A percentile compares a stretch with the other conserved stretches of the same genome.
These are phyloP conservation scores for Colletotrichum limetticola DNA, from an alignment of 2,329 filamentous ascomycete species.

Conservation along the genomic window DNA sequence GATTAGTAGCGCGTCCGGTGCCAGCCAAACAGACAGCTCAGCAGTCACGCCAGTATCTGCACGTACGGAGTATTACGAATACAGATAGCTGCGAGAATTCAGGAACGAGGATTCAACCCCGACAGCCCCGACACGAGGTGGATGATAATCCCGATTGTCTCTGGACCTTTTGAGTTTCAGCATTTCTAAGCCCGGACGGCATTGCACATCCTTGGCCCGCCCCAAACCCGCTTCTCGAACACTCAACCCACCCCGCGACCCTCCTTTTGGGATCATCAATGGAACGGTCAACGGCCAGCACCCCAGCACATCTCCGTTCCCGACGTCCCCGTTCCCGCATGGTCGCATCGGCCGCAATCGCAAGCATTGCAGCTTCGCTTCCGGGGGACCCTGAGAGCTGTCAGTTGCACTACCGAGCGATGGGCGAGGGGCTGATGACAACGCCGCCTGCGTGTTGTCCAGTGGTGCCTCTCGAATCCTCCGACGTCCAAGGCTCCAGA, in stretches of 20 bases:
- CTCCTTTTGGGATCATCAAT: neutral
- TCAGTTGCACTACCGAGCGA: neutral
- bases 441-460: neutral
- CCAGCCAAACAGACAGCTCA: neutral
- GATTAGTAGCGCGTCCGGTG: neutral
- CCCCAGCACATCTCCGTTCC: neutral
- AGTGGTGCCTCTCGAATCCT: no score
- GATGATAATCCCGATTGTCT: neutral
- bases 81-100: no score
- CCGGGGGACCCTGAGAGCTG: neutral
- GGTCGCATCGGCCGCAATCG: neutral
- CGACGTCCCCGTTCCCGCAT: conserved; percentile 5
- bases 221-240: neutral
- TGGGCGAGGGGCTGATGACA: neutral
- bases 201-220: conserved; percentile 1
- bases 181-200: conserved; percentile 4
- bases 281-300: neutral
- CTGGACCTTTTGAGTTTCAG: neutral
- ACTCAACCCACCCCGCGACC: neutral
- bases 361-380: neutral
- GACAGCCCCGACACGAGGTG: neutral
- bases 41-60: neutral
- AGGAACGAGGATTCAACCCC: no score
- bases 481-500: no score
- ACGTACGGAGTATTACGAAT: neutral